A percentile compares a stretch with the other conserved stretches of the same genome.
Evolutionary conservation across 2,329 filamentous ascomycete species (phyloP).

Genomic region (Cryphonectria radicalis): DNA sequence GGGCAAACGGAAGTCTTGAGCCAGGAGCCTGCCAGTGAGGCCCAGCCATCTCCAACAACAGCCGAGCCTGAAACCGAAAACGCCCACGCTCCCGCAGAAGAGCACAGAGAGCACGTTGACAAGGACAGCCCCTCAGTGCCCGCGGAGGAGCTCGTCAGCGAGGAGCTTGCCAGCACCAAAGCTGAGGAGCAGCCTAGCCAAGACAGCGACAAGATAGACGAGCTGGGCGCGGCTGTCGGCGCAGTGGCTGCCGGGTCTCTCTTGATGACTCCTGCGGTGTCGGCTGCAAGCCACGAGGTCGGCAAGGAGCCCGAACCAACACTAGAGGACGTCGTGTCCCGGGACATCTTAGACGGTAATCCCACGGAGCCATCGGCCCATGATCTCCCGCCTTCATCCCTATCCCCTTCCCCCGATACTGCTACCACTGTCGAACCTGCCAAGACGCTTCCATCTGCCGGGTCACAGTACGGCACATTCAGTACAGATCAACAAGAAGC

Average conservation of each 20-base stretch:
- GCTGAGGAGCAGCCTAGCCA: background rate
- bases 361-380: conserved; percentile 29
- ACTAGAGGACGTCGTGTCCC: conserved; percentile 12
- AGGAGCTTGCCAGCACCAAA: conserved; percentile 3
- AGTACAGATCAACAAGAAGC: conserved; percentile 28
- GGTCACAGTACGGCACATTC: conserved; percentile 30
- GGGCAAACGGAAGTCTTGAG: background rate
- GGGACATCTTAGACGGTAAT: conserved; percentile 26
- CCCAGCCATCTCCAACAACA: background rate
- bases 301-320: conserved; percentile 9
- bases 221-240: conserved; percentile 3
- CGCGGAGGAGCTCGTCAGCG: background rate
- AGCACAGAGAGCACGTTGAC: background rate
- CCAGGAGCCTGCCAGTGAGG: background rate
- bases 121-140: background rate
- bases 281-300: conserved; percentile 5
- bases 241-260: conserved; percentile 17
- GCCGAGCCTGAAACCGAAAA: background rate
- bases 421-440: conserved; percentile 29
- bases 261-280: conserved; percentile 13
- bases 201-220: background rate
- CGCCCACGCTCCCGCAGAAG: background rate
- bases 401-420: conserved; percentile 25
- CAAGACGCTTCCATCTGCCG: conserved; percentile 27
- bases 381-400: conserved; percentile 24